Evolutionary conservation across 1,139 yeast species (phyloP), one percentile per base, ranked within the genome.

Genomic region (Hemisphaericaspora xylanilytica): DNA sequence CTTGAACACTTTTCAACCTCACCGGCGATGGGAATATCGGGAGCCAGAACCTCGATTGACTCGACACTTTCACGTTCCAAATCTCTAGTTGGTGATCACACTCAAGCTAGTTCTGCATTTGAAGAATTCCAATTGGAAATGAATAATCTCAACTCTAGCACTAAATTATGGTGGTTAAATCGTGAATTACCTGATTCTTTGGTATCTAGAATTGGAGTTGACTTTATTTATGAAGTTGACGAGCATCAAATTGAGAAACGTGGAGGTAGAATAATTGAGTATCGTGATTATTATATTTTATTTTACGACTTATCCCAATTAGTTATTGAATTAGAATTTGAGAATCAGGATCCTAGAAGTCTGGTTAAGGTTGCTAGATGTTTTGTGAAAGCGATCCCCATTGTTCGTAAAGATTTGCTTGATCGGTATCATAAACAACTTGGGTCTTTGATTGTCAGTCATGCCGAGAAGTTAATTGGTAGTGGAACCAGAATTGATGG

Each of bases 241-340:
- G 76, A 79, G 16, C 65, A 73, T 42, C 56, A 61, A 14, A 63
- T 82, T 11, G 51, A 52, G 12, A 85, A 83, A 53, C 77, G 96
- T 48, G 79, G 80, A 10, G 78, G 78, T 17, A 65, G 75, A 33
- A 52, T 51, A 4, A 60, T 80, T 36, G 62, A 70, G 5, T 71
- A 77, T 44, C 72, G 83, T 41, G 92, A 85, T 47, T 81, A 84
- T 50, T 88, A 87, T 57, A 70, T 89, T 13, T 61, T 89, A 33
- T 85, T 81, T 56, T 79, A 77, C 45, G 95, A 86, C 55, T 80
- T 84, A 48, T 76, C 92, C 2, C 89, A 85, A 52, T 67, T 83
- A 13, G 61, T 75, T 1, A 61, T 85, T 47, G 80, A 80, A 46
- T 65, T 79, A 7, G 71, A 74, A 32, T 87, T 69, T 53, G 81